Base-by-base conservation (phyloP, 345 rosid genomes). In the Eucalyptus marginata region DNA sequence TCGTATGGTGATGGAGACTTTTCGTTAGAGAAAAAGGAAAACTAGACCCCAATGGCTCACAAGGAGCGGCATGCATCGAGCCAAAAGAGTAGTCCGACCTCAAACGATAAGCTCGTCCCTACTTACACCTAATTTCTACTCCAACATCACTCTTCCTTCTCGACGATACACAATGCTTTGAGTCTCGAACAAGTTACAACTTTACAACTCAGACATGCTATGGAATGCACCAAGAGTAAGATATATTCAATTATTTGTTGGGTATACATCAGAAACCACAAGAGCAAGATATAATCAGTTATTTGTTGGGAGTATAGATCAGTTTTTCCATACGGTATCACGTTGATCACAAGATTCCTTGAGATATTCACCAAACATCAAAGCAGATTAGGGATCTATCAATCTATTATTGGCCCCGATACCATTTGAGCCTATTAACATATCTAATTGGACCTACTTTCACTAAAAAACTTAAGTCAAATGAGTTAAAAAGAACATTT, bases 341-440 rank as follows among this genome's bases (percentile, higher is more conserved):
- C 25, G 4, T 52, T 20, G 71, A 62, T 29, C 36, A 29, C 10
- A 13, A 62, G 33, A n/a, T n/a, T n/a, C 20, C 40, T 1, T n/a
- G 3, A n/a, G 40, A n/a, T 64, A n/a, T 64, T 64, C 18, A 64
- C 5, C 5, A 64, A 64, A 64, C 10, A 7, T 64, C 0, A 1
- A 15, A 52, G 10, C 25, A 20, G 1, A 54, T 20, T 54, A 8
- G 59, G 10, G 25, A 18, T 8, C 8, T 16, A 62, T 33, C 31
- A 29, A 76, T 76, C 0, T 40, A 76, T 24, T 36, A 20, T 36
- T 2, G 7, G 0, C 24, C 1, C 7, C 0, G 2, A 17, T 9
- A 8, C 2, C 7, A 76, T 36, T 4, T 3, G 46, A 71, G 46
- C 1, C 4, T 22, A 2, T 36, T 7, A n/a, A 17, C 2, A 33